A percentile compares a stretch with the other conserved stretches of the same genome.
phyloP scores from a whole-genome alignment of 139 green algal genomes.

The Zygnema cylindricum region DNA sequence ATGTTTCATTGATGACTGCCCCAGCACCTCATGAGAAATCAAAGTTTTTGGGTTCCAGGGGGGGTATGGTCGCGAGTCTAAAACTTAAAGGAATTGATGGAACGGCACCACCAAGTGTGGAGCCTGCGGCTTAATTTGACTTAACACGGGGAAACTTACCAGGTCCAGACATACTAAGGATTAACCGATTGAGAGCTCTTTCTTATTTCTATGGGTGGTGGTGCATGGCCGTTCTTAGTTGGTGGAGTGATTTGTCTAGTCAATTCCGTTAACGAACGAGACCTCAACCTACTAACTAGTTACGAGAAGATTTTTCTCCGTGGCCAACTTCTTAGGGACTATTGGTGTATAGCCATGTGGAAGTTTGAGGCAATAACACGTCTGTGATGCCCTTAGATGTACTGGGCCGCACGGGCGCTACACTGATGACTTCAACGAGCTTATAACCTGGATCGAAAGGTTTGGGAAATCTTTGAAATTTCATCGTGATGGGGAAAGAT shows the following conservation, averaged over 20 bases:
- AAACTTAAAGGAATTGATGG: too few relatives aligned
- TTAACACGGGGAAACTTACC: too few relatives aligned
- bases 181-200: too few relatives aligned
- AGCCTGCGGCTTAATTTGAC: too few relatives aligned
- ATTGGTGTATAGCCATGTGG: conserved; percentile 89
- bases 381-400: conserved; percentile 99
- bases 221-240: too few relatives aligned
- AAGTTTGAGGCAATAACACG: conserved; percentile 99
- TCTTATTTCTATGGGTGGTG: conserved; percentile 32
- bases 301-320: conserved; percentile 72
- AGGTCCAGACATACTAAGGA: too few relatives aligned
- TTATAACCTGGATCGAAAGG: conserved; percentile 86
- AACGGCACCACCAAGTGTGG: too few relatives aligned
- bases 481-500: conserved; percentile 96
- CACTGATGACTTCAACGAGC: conserved; percentile 65
- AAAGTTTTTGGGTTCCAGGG: conserved; percentile 97
- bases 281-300: conserved; percentile 91
- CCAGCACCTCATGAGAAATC: conserved; percentile 99
- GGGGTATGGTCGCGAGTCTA: conserved; percentile 97
- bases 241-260: conserved; percentile 68
- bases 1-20: conserved; percentile 94
- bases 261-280: conserved; percentile 95
- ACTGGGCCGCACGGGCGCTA: conserved; percentile 88
- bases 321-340: conserved; percentile 93
- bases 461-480: conserved; percentile 91